Evolutionary conservation across 2,329 filamentous ascomycete species (phyloP).

Genomic region (Periconia digitata): DNA sequence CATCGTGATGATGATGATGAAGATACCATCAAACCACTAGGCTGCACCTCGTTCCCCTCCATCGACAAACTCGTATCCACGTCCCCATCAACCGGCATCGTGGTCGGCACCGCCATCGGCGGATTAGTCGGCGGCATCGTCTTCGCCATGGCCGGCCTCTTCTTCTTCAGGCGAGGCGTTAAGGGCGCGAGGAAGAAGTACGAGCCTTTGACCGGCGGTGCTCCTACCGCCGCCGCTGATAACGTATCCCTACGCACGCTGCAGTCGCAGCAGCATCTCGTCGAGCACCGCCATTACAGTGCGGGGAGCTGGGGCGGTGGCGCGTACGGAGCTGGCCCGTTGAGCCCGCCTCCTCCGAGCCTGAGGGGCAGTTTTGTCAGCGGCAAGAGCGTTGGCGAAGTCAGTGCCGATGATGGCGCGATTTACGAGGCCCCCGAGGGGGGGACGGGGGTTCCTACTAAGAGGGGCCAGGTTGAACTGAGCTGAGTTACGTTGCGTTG

Average conservation of each 20-base stretch:
- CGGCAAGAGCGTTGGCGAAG: neutral
- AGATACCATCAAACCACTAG: slow-evolving; percentile 14
- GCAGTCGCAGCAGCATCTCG: neutral
- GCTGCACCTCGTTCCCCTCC: slow-evolving; percentile 16
- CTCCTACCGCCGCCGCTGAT: neutral
- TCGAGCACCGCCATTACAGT: neutral
- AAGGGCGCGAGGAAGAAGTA: slow-evolving; percentile 15
- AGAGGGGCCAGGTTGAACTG: slow-evolving; percentile 1
- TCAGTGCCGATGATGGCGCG: slow-evolving; percentile 5
- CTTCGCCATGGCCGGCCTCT: slow-evolving; percentile 11
- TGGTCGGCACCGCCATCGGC: slow-evolving; percentile 16
- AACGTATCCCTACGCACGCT: slow-evolving; percentile 10
- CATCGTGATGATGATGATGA: neutral
- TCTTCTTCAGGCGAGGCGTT: slow-evolving; percentile 17
- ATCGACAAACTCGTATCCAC: slow-evolving; percentile 1
- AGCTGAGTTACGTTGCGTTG: too few relatives aligned
- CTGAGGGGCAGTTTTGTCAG: slow-evolving; percentile 1
- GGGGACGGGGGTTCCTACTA: slow-evolving; percentile 11
- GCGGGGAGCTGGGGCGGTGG: neutral
- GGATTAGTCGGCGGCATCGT: slow-evolving; percentile 16
- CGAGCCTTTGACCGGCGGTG: slow-evolving; percentile 8
- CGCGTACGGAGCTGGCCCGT: neutral
- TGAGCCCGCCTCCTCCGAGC: slow-evolving; percentile 6
- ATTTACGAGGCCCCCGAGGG: slow-evolving; percentile 24
- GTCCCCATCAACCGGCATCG: slow-evolving; percentile 8